These are phyloP conservation scores for Talinum fruticosum DNA, from an alignment of 148 eudicot species.

Conservation along the genomic window DNA sequence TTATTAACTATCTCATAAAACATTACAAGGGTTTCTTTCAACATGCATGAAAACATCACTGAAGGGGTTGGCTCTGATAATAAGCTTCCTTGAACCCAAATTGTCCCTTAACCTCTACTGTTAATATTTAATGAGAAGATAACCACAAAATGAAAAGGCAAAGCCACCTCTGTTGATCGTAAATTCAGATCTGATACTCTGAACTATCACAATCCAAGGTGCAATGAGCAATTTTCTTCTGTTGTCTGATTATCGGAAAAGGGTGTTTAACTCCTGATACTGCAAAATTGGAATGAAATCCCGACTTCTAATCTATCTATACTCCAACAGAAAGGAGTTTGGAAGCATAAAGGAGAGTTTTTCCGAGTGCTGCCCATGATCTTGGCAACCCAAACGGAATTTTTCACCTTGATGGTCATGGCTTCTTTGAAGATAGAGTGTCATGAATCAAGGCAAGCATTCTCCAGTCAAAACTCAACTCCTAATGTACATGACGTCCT, in stretches of 20 bases:
- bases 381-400: background rate
- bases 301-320: constrained; percentile 1
- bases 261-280: background rate
- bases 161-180: background rate
- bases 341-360: background rate
- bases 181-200: too few species aligned
- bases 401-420: background rate
- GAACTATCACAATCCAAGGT: background rate
- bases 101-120: background rate
- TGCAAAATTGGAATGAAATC: constrained; percentile 19
- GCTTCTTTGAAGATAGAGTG: background rate
- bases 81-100: background rate
- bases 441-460: background rate
- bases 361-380: background rate
- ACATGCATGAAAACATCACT: background rate
- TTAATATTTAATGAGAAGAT: background rate
- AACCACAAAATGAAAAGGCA: background rate
- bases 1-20: background rate
- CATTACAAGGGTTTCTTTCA: background rate
- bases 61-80: background rate
- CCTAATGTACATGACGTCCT: constrained; percentile 47
- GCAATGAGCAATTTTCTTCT: background rate
- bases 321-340: background rate
- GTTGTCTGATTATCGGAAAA: background rate
- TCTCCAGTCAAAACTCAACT: constrained; percentile 9